phyloP scores from a whole-genome alignment of 768 basidiomycete species.

The Trametes gibbosa region DNA sequence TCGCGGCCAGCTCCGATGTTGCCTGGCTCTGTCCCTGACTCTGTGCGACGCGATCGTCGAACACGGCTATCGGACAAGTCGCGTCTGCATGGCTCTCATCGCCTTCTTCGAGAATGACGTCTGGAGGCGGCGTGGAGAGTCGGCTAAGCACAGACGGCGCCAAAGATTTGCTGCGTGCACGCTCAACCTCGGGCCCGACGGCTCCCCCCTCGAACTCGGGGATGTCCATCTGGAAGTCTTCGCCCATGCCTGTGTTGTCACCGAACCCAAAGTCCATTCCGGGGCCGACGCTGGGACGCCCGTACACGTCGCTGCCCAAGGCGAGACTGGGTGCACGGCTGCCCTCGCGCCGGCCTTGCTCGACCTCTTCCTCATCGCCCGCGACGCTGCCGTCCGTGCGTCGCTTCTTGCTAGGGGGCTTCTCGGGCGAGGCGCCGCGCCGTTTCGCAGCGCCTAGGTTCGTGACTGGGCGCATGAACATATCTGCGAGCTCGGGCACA shows the following conservation, averaged over 20 bases:
- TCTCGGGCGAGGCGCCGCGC: conserved; percentile 53
- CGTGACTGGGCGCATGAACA: conserved; percentile 79
- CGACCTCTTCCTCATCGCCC: conserved; percentile 60
- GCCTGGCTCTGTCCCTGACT: conserved; percentile 51
- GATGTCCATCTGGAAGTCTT: conserved; percentile 74
- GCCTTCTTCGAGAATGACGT: conserved; percentile 50
- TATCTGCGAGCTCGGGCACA: conserved; percentile 72
- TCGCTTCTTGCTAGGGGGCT: conserved; percentile 54
- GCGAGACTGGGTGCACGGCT: conserved; percentile 61
- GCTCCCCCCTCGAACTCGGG: conserved; percentile 46
- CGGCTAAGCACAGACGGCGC: conserved; percentile 56
- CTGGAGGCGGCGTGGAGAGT: conserved; percentile 64
- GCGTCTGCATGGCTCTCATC: conserved; percentile 68
- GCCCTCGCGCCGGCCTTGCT: conserved; percentile 65
- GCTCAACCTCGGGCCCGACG: conserved; percentile 34
- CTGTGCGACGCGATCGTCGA: conserved; percentile 59
- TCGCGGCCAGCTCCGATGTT: conserved; percentile 29
- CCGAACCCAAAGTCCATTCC: conserved; percentile 57
- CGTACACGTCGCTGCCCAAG: conserved; percentile 55
- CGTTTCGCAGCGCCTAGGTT: conserved; percentile 53
- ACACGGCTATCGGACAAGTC: conserved; percentile 76
- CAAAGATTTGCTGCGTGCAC: conserved; percentile 43
- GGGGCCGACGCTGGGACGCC: conserved; percentile 52
- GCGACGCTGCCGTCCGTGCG: conserved; percentile 45
- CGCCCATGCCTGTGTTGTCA: conserved; percentile 48